Percentiles rank a stretch among this genome's conserved stretches.
Conservation (phyloP, 371 early-diverging fungal species). For the Batrachochytrium dendrobatidis region DNA sequence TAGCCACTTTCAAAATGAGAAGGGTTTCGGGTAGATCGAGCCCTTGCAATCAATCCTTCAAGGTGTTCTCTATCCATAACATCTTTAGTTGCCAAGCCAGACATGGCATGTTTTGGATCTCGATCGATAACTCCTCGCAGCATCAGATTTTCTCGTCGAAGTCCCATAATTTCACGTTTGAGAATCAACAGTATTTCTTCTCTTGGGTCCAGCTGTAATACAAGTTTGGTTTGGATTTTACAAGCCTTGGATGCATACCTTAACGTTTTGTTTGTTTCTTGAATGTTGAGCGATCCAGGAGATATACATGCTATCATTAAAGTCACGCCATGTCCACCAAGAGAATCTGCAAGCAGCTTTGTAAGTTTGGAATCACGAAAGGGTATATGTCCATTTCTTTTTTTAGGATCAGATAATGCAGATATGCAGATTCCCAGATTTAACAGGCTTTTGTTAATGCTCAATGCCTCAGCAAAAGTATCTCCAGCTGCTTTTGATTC, state of each 20-base stretch:
- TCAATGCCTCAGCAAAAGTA: slow-evolving; percentile 50
- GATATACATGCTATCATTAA: slow-evolving; percentile 92
- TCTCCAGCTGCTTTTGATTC: slow-evolving; percentile 88
- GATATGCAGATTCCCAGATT: slow-evolving; percentile 59
- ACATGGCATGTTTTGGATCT: neutral
- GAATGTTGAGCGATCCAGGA: slow-evolving; percentile 56
- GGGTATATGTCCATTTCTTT: slow-evolving; percentile 58
- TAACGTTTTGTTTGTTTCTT: slow-evolving; percentile 90
- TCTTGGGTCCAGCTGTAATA: slow-evolving; percentile 37
- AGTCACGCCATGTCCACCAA: slow-evolving; percentile 83
- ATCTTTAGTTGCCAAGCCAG: neutral
- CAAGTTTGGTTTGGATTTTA: slow-evolving; percentile 63
- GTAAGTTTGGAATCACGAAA: slow-evolving; percentile 98
- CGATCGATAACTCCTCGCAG: neutral
- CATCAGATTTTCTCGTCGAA: neutral
- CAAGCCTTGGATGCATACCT: slow-evolving; percentile 81
- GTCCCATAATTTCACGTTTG: neutral
- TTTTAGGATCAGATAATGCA: slow-evolving; percentile 12
- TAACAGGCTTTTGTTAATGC: slow-evolving; percentile 93
- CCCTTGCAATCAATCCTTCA: neutral
- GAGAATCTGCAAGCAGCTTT: slow-evolving; percentile 86
- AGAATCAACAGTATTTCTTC: slow-evolving; percentile 24
- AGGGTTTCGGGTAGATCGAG: too few species aligned
- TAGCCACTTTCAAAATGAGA: too few species aligned
- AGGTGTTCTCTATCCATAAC: neutral